Evolutionary conservation across 1,284 basidiomycete genomes (phyloP), one percentile per base, ranked within the genome.

Genomic region (Lentinus polychrous): DNA sequence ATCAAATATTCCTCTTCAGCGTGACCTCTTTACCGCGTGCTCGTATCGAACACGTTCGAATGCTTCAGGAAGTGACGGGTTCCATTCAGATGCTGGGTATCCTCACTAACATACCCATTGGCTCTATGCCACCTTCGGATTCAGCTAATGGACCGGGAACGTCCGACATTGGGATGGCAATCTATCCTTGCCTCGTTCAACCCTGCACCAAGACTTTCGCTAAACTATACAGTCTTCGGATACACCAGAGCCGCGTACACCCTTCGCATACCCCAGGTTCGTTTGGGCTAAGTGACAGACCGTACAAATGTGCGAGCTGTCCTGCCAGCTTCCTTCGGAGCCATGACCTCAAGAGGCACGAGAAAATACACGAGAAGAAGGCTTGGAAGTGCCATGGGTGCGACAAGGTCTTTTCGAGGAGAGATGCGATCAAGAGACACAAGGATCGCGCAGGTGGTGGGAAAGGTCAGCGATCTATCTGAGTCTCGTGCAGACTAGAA

Each of bases 41-140:
- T 10, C 75, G 76, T 15, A 71, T 67, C 18, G 74, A 75, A 35
- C 76, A 74, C 62, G 72, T 57, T 38, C 49, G 76, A 49, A 66
- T 72, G 0, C 65, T 88, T 2, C 84, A 86, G 59, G 86, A 89
- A 61, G 77, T 88, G 38, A 76, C 79, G 38, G 83, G 82, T 8
- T 71, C 88, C 49, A 83, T 87, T 51, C 86, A 88, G 57, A 82
- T 86, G 56, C 73, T 89, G 40, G 85, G 85, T 20, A 81, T 88
- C 27, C 74, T 89, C 49, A 83, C 79, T 52, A 81, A 80, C 1
- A 81, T 85, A 36, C 82, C 78, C 55, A 86, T 87, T 43, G 80
- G 78, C 12, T 42, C 55, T 46, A 42, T 49, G 10, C 36, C 50
- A 3, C 45, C 51, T 6, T 39, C 51, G 10, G 40, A 57, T 11